Percentiles rank a stretch among this genome's conserved stretches.
Evolutionary conservation across 306 rosid species (phyloP).

Genomic region (Chamaecrista fasciculata): DNA sequence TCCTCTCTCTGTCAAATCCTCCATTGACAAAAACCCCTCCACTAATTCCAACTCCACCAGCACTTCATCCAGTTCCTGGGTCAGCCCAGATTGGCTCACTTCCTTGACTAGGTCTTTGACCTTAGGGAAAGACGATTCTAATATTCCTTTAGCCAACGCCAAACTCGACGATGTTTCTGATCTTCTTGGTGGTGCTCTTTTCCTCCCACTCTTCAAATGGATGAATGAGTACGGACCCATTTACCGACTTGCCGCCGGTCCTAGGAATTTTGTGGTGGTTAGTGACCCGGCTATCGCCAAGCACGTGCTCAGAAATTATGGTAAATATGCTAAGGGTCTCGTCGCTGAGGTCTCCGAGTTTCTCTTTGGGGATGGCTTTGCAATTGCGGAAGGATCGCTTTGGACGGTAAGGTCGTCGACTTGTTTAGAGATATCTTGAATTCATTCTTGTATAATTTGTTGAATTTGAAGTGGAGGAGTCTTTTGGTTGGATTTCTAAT

Average conservation of each 20-base stretch:
- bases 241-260: constrained; percentile 87
- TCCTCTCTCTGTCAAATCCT: constrained; percentile 46
- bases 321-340: constrained; percentile 69
- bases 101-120: constrained; percentile 61
- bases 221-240: constrained; percentile 83
- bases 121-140: constrained; percentile 54
- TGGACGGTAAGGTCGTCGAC: constrained; percentile 72
- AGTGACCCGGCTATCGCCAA: constrained; percentile 93
- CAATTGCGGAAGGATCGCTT: constrained; percentile 92
- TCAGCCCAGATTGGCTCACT: constrained; percentile 96
- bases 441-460: not conserved
- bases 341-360: constrained; percentile 92
- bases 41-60: constrained; percentile 21
- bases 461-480: not conserved
- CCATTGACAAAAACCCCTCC: constrained; percentile 43
- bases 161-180: constrained; percentile 91
- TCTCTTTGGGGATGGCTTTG: constrained; percentile 82
- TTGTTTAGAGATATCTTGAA: not conserved
- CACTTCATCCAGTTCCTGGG: constrained; percentile 63
- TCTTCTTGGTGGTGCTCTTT: constrained; percentile 90
- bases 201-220: constrained; percentile 85
- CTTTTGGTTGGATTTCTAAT: not conserved
- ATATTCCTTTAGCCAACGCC: constrained; percentile 73
- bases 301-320: constrained; percentile 83
- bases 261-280: constrained; percentile 84